A percentile compares a stretch with the other conserved stretches of the same genome.
Conservation (phyloP, 177 flowering plant species). For the Vitis hybrid region DNA sequence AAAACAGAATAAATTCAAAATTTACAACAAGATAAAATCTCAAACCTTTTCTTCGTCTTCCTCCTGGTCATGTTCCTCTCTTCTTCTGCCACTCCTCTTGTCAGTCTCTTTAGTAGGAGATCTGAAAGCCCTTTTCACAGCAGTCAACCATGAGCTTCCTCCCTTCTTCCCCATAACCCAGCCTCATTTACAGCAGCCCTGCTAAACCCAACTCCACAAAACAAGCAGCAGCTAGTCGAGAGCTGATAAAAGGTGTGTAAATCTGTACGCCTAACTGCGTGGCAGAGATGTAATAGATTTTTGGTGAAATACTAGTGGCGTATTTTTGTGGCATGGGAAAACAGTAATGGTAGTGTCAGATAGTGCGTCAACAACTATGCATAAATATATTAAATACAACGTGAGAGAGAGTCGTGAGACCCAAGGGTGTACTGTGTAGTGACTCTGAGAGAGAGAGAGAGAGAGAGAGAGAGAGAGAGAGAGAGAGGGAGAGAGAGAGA, state of each 20-base stretch:
- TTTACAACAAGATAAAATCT: neutral
- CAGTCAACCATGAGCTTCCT: constrained; percentile 21
- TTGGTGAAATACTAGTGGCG: neutral
- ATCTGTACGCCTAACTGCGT: neutral
- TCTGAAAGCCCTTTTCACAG: constrained; percentile 28
- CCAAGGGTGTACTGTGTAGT: neutral
- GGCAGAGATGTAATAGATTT: neutral
- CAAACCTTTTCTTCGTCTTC: constrained; percentile 24
- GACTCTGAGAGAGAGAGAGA: neutral
- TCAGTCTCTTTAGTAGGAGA: constrained; percentile 23
- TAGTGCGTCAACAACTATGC: neutral
- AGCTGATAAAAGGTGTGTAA: neutral
- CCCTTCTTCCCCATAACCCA: constrained; percentile 15
- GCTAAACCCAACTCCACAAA: neutral
- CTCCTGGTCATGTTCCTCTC: constrained; percentile 19
- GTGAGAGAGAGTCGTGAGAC: constrained; percentile 7
- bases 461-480: constrained; percentile 1
- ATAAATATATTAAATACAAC: constrained; percentile 3
- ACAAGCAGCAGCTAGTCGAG: neutral
- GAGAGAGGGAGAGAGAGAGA: constrained; percentile 7
- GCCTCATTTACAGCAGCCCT: constrained; percentile 25
- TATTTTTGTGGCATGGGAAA: neutral
- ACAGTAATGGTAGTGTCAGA: constrained; percentile 12
- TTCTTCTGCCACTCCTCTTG: constrained; percentile 9
- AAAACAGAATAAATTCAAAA: neutral